Evolutionary conservation across 2,329 filamentous ascomycete genomes (phyloP).

Genomic region (Chrysoporthe deuterocubensis): DNA sequence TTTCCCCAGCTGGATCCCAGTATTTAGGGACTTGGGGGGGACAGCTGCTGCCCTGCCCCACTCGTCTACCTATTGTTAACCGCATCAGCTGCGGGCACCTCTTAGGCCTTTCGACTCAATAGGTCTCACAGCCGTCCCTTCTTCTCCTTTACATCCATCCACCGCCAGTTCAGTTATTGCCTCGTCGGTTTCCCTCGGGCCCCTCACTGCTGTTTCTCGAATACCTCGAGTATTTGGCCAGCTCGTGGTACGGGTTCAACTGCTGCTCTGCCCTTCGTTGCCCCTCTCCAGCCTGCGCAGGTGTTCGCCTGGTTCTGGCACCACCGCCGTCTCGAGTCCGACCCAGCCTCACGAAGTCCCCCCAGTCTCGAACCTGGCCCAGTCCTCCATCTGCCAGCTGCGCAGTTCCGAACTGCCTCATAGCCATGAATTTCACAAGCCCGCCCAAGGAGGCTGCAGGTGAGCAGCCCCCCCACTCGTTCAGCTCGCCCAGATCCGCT

Average conservation of each 20-base stretch:
- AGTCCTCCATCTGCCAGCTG: neutral
- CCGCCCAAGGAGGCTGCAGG: neutral
- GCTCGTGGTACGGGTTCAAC: neutral
- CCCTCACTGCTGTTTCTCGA: neutral
- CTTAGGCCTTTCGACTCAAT: neutral
- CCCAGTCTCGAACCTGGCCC: neutral
- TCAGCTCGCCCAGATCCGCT: neutral
- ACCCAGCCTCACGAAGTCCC: neutral
- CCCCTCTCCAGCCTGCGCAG: conserved; percentile 10
- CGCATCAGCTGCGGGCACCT: neutral
- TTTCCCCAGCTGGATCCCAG: neutral
- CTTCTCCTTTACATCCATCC: neutral
- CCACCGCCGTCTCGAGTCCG: conserved; percentile 6
- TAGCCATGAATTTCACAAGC: neutral
- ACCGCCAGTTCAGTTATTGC: neutral
- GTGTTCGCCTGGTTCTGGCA: neutral
- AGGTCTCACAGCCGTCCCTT: neutral
- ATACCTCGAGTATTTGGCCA: neutral
- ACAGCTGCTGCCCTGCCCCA: neutral
- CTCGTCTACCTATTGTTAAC: neutral
- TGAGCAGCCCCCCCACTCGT: neutral
- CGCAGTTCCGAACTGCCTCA: neutral
- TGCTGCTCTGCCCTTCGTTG: conserved; percentile 5
- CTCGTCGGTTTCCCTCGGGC: neutral
- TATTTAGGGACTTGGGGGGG: neutral